These are phyloP conservation scores for Epichloe gansuensis DNA, from an alignment of 2,329 filamentous ascomycete genomes.

Conservation along the genomic window DNA sequence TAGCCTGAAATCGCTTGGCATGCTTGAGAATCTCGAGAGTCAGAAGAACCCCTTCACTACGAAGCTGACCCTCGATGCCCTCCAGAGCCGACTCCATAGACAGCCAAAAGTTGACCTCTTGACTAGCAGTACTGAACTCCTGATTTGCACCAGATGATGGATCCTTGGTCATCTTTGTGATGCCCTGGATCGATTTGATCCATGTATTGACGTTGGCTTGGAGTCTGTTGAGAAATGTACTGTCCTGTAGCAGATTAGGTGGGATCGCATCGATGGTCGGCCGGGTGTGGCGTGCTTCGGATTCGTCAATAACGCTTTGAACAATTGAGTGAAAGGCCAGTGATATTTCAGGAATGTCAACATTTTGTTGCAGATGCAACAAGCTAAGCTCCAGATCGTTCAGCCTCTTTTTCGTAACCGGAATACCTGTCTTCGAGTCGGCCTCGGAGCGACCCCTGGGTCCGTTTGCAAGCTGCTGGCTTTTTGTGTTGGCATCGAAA, in stretches of 20 bases:
- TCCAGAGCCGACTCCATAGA: conserved; percentile 93
- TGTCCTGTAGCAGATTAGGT: conserved; percentile 66
- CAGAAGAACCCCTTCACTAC: conserved; percentile 76
- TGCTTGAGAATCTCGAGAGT: conserved; percentile 93
- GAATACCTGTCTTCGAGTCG: conserved; percentile 87
- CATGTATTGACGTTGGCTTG: conserved; percentile 91
- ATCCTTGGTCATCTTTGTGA: conserved; percentile 89
- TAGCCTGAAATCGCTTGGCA: conserved; percentile 95
- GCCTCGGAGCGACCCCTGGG: conserved; percentile 66
- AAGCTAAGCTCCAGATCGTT: conserved; percentile 87
- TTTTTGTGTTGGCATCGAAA: conserved; percentile 92
- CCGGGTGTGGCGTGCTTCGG: conserved; percentile 51
- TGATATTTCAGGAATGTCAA: conserved; percentile 88
- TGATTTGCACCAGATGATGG: conserved; percentile 47
- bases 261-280: conserved; percentile 72
- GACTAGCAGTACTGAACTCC: conserved; percentile 61
- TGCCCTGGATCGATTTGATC: conserved; percentile 97
- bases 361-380: conserved; percentile 89
- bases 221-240: conserved; percentile 82
- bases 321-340: conserved; percentile 82
- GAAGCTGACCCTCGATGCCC: conserved; percentile 78
- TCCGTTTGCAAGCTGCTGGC: conserved; percentile 53
- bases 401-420: conserved; percentile 93
- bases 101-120: conserved; percentile 98
- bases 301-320: conserved; percentile 71